Evolutionary conservation across 73 alveolate species (phyloP).

Genomic region (Paraurostyla sp.): DNA sequence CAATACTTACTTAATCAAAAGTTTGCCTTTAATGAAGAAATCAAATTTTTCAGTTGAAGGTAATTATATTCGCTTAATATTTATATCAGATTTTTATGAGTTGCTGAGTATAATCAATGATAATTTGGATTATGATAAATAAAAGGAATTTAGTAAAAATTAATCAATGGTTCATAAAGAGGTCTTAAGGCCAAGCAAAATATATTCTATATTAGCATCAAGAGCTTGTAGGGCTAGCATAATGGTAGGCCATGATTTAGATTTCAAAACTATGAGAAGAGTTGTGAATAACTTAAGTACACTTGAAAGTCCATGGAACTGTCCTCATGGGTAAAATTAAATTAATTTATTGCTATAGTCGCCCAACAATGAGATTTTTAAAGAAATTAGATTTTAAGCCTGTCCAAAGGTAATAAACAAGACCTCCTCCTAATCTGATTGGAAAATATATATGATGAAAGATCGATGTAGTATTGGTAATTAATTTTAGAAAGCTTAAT

Average conservation of each 20-base stretch:
- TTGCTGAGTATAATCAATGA: slow-evolving; percentile 38
- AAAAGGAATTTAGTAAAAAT: slow-evolving; percentile 36
- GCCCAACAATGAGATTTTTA: slow-evolving; percentile 97
- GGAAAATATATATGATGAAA: no score
- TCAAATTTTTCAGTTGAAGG: slow-evolving; percentile 58
- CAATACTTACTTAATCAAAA: slow-evolving; percentile 17
- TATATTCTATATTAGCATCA: slow-evolving; percentile 88
- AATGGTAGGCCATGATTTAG: slow-evolving; percentile 94
- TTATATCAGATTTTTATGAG: slow-evolving; percentile 57
- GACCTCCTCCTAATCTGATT: not conserved
- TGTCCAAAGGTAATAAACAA: not conserved
- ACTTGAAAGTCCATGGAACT: slow-evolving; percentile 97
- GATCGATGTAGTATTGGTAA: not conserved
- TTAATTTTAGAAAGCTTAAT: not conserved
- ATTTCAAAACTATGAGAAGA: slow-evolving; percentile 85
- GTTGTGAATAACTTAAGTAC: slow-evolving; percentile 87
- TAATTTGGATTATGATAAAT: slow-evolving; percentile 55
- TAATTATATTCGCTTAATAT: not conserved
- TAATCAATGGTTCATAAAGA: slow-evolving; percentile 62
- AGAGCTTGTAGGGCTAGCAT: slow-evolving; percentile 97
- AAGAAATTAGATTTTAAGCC: slow-evolving; percentile 57
- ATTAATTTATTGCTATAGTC: slow-evolving; percentile 48
- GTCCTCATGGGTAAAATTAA: slow-evolving; percentile 94
- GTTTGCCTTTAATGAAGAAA: slow-evolving; percentile 67
- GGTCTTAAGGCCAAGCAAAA: slow-evolving; percentile 86